Evolutionary conservation across 108 stramenopile species (phyloP).

Genomic region (Nitzschia putrida): DNA sequence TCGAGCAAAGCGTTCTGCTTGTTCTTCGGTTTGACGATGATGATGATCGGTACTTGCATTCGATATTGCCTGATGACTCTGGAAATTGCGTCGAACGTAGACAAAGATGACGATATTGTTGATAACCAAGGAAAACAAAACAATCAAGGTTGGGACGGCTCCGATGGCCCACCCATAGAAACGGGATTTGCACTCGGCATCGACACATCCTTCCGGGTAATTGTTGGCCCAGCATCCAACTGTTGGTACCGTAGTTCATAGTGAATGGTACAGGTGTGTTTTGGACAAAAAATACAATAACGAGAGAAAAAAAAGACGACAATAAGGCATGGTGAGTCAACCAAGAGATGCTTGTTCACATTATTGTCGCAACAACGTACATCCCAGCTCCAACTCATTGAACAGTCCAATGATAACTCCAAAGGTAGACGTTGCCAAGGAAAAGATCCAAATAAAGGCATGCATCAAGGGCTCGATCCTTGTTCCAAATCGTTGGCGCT

Average conservation of each 20-base stretch:
- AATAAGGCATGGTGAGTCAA: not conserved
- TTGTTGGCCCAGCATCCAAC: slow-evolving; percentile 15
- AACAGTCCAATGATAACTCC: slow-evolving; percentile 20
- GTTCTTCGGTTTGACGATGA: not conserved
- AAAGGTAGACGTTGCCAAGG: slow-evolving; percentile 7
- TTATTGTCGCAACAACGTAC: not conserved
- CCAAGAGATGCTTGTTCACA: no score
- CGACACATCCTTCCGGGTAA: slow-evolving; percentile 19
- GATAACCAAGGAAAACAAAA: slow-evolving; percentile 5
- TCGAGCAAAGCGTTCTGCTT: not conserved
- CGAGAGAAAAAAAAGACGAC: not conserved
- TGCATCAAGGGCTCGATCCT: slow-evolving; percentile 24
- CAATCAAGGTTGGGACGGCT: slow-evolving; percentile 1
- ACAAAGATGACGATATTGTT: slow-evolving; percentile 18
- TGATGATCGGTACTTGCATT: not conserved
- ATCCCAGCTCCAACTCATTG: slow-evolving; percentile 2
- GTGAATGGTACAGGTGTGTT: not conserved
- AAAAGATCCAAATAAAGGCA: not conserved
- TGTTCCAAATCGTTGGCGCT: not conserved
- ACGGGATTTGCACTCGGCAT: slow-evolving; percentile 6
- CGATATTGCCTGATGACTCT: not conserved
- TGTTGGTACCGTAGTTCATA: no score
- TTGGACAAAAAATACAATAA: not conserved
- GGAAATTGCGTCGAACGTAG: slow-evolving; percentile 4
- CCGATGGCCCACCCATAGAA: slow-evolving; percentile 2